Base-by-base conservation (phyloP, 164 flowering plant species). In the Nymphaea colorata region DNA sequence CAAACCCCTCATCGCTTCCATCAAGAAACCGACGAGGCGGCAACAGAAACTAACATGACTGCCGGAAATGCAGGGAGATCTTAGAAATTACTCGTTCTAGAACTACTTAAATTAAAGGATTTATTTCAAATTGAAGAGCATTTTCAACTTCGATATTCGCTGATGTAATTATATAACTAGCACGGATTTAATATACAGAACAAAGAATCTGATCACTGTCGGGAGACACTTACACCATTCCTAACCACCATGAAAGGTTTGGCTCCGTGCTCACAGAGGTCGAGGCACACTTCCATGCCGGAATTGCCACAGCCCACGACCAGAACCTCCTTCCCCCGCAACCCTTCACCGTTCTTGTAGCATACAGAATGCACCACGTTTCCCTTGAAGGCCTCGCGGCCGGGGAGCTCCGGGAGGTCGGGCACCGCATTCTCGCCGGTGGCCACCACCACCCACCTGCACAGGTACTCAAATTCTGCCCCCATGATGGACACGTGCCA, bases 261-360 rank as follows among this genome's bases (percentile, higher is more conserved):
- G 4, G 96, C 93, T 60, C 81, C 76, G 78, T 87, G 87, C 67
- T 86, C 83, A 72, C 80, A 82, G 62, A 89, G 91, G 70, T 89
- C 96, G 44, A 89, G 84, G 53, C 89, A 83, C n/a, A 87, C 76
- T 66, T 89, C 96, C 96, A 89, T 89, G 76, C 91, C 96, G 3
- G 96, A 89, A 71, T 89, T 89, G 0, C 96, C 96, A 61, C 93
- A 87, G 0, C 96, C 96, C 4, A 89, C 82, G 41, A 89, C 93
- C 1, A 89, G 84, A 1, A 89, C 96, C 44, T 67, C 75, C 77
- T 89, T 80, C 17, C 91, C 89, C 3, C 61, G 16, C 57, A 62
- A 87, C 3, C 45, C 76, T 67, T 77, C 84, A 5, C 96, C 96
- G 16, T 85, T 82, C 72, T 83, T 89, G 71, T 89, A 89, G 10